phyloP scores from a whole-genome alignment of 2,329 filamentous ascomycete genomes.

The Trichoderma lentiforme region DNA sequence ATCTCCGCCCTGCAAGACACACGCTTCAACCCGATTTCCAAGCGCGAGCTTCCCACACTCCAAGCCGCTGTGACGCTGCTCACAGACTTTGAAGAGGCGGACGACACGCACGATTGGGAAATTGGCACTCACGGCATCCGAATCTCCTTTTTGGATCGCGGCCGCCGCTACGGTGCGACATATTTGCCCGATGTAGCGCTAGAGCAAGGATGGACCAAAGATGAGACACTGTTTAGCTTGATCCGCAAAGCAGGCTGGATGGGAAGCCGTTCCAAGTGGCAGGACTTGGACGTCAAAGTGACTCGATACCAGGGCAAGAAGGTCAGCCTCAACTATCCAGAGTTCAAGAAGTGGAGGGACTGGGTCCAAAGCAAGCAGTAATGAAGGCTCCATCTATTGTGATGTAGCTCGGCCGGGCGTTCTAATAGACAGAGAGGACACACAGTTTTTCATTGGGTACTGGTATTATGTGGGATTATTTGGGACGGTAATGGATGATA shows the following conservation, averaged over 20 bases:
- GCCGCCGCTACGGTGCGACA: slow-evolving; percentile 74
- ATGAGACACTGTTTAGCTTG: slow-evolving; percentile 83
- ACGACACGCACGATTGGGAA: slow-evolving; percentile 76
- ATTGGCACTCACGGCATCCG: slow-evolving; percentile 83
- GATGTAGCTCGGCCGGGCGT: background rate
- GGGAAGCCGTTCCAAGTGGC: slow-evolving; percentile 76
- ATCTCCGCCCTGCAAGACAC: slow-evolving; percentile 68
- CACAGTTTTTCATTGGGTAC: background rate
- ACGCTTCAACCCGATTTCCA: slow-evolving; percentile 56
- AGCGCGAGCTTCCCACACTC: slow-evolving; percentile 53
- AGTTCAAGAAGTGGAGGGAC: slow-evolving; percentile 76
- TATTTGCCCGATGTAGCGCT: slow-evolving; percentile 88
- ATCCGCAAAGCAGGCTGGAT: slow-evolving; percentile 95
- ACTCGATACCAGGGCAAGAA: slow-evolving; percentile 86
- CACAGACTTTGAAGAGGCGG: slow-evolving; percentile 76
- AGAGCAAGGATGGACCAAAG: slow-evolving; percentile 93
- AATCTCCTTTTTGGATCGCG: slow-evolving; percentile 75
- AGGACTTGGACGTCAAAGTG: slow-evolving; percentile 72
- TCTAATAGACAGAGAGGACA: background rate
- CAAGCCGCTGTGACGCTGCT: slow-evolving; percentile 75
- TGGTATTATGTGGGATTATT: background rate
- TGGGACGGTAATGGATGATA: slow-evolving; percentile 5
- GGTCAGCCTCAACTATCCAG: slow-evolving; percentile 63
- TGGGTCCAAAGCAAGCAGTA: slow-evolving; percentile 53
- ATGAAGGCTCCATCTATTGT: background rate